A percentile compares a stretch with the other conserved stretches of the same genome.
phyloP scores from a whole-genome alignment of 1,284 basidiomycete genomes.

The Ceratobasidium theobromae region DNA sequence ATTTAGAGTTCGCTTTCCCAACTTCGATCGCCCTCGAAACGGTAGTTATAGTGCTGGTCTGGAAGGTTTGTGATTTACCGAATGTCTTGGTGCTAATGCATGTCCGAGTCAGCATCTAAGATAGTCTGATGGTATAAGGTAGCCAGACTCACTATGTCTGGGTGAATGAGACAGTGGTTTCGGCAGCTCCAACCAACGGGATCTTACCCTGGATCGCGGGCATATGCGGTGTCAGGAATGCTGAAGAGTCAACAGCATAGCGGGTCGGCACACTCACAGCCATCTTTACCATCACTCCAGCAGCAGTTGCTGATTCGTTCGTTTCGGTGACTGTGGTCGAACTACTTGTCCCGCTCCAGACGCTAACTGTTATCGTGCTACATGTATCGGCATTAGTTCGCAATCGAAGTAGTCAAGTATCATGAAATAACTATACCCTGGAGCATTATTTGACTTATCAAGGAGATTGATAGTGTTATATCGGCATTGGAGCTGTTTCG shows the following conservation, averaged over 20 bases:
- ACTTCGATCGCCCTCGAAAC: neutral
- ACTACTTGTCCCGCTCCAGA: neutral
- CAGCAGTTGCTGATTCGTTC: neutral
- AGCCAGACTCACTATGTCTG: neutral
- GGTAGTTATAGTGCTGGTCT: neutral
- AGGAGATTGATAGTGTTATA: neutral
- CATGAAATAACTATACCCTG: neutral
- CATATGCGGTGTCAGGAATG: neutral
- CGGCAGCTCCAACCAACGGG: neutral
- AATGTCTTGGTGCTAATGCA: neutral
- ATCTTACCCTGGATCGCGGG: neutral
- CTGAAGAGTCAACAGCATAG: neutral
- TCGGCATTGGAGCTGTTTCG: neutral
- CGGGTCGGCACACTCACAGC: neutral
- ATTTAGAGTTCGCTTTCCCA: neutral
- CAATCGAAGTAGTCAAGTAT: neutral
- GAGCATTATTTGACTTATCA: neutral
- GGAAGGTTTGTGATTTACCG: neutral
- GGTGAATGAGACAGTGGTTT: neutral
- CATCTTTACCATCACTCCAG: neutral
- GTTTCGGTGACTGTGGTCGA: neutral
- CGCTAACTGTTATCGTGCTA: neutral
- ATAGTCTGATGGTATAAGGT: neutral
- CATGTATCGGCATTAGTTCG: neutral
- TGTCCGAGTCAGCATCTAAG: neutral